phyloP scores from a whole-genome alignment of 208 protist species.

The Trypanosoma caninum region DNA sequence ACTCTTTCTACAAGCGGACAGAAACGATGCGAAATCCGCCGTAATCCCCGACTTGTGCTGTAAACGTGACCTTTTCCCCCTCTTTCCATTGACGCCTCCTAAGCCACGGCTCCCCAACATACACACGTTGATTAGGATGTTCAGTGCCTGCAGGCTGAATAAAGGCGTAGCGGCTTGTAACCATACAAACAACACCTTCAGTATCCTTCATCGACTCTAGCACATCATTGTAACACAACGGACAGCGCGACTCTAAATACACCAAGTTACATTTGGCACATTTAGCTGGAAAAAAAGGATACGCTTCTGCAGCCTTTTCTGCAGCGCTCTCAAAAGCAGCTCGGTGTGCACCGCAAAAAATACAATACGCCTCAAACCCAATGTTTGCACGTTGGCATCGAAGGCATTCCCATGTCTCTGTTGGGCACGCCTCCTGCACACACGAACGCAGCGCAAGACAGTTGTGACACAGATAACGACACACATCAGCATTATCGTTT shows the following conservation, averaged over 20 bases:
- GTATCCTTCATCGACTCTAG: conserved; percentile 32
- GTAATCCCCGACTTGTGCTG: conserved; percentile 13
- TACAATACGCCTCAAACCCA: conserved; percentile 79
- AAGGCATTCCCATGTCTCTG: conserved; percentile 65
- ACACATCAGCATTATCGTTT: conserved; percentile 60
- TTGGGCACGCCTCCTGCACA: conserved; percentile 48
- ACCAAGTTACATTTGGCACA: conserved; percentile 60
- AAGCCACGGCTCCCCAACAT: conserved; percentile 26
- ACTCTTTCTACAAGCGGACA: conserved; percentile 15
- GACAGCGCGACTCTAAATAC: conserved; percentile 73
- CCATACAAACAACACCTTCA: conserved; percentile 52
- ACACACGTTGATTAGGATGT: conserved; percentile 44
- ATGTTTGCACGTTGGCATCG: conserved; percentile 57
- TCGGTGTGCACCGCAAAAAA: conserved; percentile 49
- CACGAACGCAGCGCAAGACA: conserved; percentile 61
- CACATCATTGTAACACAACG: conserved; percentile 51
- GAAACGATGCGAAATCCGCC: conserved; percentile 24
- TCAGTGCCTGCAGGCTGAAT: conserved; percentile 56
- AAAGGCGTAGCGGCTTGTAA: conserved; percentile 46
- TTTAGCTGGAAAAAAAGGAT: conserved; percentile 62
- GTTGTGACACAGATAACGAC: conserved; percentile 71
- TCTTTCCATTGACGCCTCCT: conserved; percentile 15
- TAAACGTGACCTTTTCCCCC: conserved; percentile 31
- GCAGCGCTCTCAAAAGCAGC: conserved; percentile 7
- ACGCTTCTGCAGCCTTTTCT: conserved; percentile 15